Base-by-base conservation (phyloP, 2,329 filamentous ascomycete genomes). In the Teratosphaeriaceae sp. region DNA sequence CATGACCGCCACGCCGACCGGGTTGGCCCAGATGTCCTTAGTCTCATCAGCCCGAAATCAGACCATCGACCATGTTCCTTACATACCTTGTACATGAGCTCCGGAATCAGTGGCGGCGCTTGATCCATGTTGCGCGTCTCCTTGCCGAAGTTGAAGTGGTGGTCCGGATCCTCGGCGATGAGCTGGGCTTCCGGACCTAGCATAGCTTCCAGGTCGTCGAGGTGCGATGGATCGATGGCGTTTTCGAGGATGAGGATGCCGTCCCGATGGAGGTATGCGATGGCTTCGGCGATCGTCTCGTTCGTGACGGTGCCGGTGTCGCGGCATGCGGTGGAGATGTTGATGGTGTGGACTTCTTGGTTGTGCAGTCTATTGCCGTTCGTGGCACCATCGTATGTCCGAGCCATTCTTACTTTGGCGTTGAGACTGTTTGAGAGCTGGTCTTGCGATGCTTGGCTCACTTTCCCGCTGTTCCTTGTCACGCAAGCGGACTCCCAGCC, bases 1-100 rank as follows among this genome's bases (percentile, higher is more conserved):
- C 1, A 73, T 75, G 26, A 78, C 67, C 53, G 79, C 75, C 0
- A 68, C 75, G 0, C 72, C 73, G 12, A 79, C 71, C 3, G 20
- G 59, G 52, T 56, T 56, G n/a, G 50, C 49, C 52, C 55, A 63
- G 18, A 70, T 44, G 35, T 70, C 65, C 23, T 34, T 34, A n/a
- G n/a, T n/a, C n/a, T 20, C 11, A 4, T 5, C 31, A 19, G 9
- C 9, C n/a, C n/a, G n/a, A n/a, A n/a, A n/a, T n/a, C n/a, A n/a
- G n/a, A n/a, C n/a, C n/a, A n/a, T n/a, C n/a, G n/a, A n/a, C n/a
- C n/a, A n/a, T n/a, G n/a, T n/a, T n/a, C n/a, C n/a, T n/a, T 4
- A 12, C 31, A 19, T 18, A 34, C 31, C 18, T 57, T 50, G 41
- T 59, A 64, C 44, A 69, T 61, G 29, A 64, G 60, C 0, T 59